phyloP scores from a whole-genome alignment of 2,329 filamentous ascomycete species.

The Diplocarpon mali region DNA sequence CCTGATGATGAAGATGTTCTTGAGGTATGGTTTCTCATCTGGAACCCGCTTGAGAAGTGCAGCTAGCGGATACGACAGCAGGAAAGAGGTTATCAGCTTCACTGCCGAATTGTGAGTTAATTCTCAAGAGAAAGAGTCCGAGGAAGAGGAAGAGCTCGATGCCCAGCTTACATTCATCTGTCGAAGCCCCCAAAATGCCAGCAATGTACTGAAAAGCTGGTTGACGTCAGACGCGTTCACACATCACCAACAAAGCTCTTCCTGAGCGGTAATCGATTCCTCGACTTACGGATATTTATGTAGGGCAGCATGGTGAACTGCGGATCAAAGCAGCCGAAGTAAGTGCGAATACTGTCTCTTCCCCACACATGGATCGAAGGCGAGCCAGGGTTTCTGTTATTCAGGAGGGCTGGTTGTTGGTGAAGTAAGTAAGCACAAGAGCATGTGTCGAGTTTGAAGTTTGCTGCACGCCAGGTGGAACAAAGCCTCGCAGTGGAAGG shows the following conservation, averaged over 20 bases:
- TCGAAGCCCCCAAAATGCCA: conserved; percentile 46
- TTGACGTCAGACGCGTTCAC: conserved; percentile 22
- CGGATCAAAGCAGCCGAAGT: not conserved
- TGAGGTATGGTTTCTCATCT: conserved; percentile 69
- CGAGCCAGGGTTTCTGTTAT: not conserved
- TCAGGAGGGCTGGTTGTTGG: too few relatives aligned
- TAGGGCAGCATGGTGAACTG: conserved; percentile 47
- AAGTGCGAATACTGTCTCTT: conserved; percentile 9
- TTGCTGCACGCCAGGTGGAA: too few relatives aligned
- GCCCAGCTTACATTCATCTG: conserved; percentile 46
- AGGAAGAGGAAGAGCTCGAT: not conserved
- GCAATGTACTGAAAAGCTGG: conserved; percentile 51
- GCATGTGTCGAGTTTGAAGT: too few relatives aligned
- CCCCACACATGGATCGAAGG: conserved; percentile 16
- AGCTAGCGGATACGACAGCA: conserved; percentile 86
- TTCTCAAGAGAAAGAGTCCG: not conserved
- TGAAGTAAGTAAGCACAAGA: too few relatives aligned
- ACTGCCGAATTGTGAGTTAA: conserved; percentile 42
- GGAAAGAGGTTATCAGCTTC: conserved; percentile 83
- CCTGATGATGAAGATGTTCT: conserved; percentile 81
- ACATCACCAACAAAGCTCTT: not conserved
- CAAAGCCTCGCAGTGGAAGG: too few relatives aligned
- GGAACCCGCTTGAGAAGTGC: conserved; percentile 82
- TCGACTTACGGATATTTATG: conserved; percentile 45
- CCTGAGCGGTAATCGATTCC: not conserved